These are phyloP conservation scores for Nannizziopsis barbatae DNA, from an alignment of 2,329 filamentous ascomycete genomes.

Conservation along the genomic window DNA sequence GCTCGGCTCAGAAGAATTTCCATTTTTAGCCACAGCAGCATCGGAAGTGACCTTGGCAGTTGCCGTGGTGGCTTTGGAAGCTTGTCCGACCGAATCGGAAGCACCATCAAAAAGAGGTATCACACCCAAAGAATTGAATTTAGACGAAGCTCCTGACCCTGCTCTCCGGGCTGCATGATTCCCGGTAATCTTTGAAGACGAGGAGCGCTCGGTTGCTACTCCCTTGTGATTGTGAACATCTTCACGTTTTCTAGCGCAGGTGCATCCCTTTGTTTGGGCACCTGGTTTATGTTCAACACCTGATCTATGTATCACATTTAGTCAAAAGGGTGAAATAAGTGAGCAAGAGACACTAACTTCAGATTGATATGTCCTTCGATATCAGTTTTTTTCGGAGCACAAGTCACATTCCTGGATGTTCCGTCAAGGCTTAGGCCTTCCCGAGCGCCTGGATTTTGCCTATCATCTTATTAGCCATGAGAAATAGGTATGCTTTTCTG, in stretches of 20 bases:
- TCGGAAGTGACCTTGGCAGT: conserved; percentile 1
- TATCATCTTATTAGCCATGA: not conserved
- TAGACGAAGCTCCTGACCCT: not conserved
- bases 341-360: not conserved
- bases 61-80: conserved; percentile 1
- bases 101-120: conserved; percentile 24
- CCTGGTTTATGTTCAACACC: not conserved
- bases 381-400: not conserved
- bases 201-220: not conserved
- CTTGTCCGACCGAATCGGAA: conserved; percentile 13
- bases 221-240: not conserved
- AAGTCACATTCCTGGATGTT: not conserved
- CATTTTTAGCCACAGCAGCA: not conserved
- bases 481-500: not conserved
- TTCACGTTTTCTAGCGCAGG: conserved; percentile 2
- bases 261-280: conserved; percentile 1
- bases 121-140: conserved; percentile 13
- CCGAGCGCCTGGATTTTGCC: not conserved
- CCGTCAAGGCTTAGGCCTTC: not conserved
- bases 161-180: not conserved
- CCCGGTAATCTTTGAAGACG: too few species aligned
- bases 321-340: not conserved
- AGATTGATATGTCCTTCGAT: not conserved
- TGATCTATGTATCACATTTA: not conserved
- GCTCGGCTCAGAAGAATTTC: not conserved